Base-by-base conservation (phyloP, 1,284 basidiomycete species). In the Golubevia pallescens region DNA sequence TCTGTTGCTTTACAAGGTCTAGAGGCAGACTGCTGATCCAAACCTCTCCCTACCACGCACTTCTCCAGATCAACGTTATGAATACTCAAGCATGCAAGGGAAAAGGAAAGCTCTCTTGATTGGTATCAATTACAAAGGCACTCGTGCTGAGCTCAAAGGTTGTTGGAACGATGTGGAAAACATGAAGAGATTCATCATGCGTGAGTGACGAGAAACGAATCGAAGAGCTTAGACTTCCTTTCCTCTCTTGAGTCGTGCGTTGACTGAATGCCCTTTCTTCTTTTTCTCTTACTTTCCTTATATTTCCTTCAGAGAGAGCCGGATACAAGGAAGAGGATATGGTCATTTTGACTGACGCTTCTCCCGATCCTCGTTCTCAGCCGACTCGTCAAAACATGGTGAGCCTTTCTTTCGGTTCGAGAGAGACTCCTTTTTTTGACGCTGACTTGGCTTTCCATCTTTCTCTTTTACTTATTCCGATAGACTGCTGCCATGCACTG, bases 141-240 rank as follows among this genome's bases (percentile, higher is more conserved):
- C 66, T 32, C 63, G 64, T 42, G 70, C 78, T 58, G 75, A 77
- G 69, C 75, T 85, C 57, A 71, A 79, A 34, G 83, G 83, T 8
- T 85, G 83, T 73, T 78, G 77, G 70, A 85, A 85, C 69, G 83
- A 85, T 61, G 82, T 79, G 4, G 65, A 80, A 51, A 85, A 85
- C 66, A 73, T 85, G 61, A 71, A 78, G 60, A 62, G 70, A n/a
- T 85, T 85, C 73, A 67, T 85, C 57, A 63, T 71, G 53, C 71
- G 65, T 28, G 56, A 53, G 68, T 56, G 4, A 24, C 16, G 16
- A 28, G 28, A 28, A 28, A 28, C 28, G 28, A 28, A 28, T 28
- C 28, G 28, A 28, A 28, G 28, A 54, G 53, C 53, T 20, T 54
- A 19, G 53, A 54, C 19, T 54, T 54, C 19, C 19, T 23, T 23